Conservation (phyloP, 2,329 filamentous ascomycete species). For the Zymoseptoria passerinii region DNA sequence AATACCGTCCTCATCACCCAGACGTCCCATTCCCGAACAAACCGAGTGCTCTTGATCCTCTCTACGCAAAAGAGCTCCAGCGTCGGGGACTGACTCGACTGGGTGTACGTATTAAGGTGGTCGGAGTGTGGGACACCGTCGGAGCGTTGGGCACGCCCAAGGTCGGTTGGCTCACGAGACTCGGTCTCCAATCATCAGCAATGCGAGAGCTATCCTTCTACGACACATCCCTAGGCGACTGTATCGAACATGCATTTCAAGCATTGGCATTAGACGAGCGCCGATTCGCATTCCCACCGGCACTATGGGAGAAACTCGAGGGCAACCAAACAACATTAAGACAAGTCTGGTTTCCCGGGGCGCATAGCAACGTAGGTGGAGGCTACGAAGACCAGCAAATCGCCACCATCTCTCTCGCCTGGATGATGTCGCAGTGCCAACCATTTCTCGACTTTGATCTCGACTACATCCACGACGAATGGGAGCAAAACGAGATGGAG, state of each 20-base stretch:
- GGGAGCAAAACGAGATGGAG: conserved; percentile 37
- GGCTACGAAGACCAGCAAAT: conserved; percentile 40
- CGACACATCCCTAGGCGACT: conserved; percentile 37
- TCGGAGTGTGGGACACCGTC: conserved; percentile 42
- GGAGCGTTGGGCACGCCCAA: conserved; percentile 40
- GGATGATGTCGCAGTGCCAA: conserved; percentile 49
- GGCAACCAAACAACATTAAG: conserved; percentile 38
- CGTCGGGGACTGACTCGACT: conserved; percentile 28
- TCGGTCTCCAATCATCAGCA: conserved; percentile 27
- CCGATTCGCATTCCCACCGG: conserved; percentile 34
- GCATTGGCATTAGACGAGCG: conserved; percentile 39
- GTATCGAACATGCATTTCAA: conserved; percentile 39
- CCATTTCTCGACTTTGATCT: conserved; percentile 41
- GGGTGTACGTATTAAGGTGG: conserved; percentile 33
- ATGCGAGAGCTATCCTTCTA: conserved; percentile 38
- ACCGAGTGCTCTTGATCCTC: conserved; percentile 35
- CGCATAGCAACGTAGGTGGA: conserved; percentile 40
- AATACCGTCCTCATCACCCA: conserved; percentile 39
- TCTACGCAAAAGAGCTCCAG: conserved; percentile 36
- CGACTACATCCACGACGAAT: conserved; percentile 41
- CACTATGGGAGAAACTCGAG: conserved; percentile 36
- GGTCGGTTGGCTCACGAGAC: conserved; percentile 33
- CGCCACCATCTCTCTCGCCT: conserved; percentile 46
- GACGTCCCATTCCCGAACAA: conserved; percentile 42
- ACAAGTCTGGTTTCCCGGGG: conserved; percentile 44